phyloP scores from a whole-genome alignment of 1,284 basidiomycete genomes.

The Trichosporon inkin region DNA sequence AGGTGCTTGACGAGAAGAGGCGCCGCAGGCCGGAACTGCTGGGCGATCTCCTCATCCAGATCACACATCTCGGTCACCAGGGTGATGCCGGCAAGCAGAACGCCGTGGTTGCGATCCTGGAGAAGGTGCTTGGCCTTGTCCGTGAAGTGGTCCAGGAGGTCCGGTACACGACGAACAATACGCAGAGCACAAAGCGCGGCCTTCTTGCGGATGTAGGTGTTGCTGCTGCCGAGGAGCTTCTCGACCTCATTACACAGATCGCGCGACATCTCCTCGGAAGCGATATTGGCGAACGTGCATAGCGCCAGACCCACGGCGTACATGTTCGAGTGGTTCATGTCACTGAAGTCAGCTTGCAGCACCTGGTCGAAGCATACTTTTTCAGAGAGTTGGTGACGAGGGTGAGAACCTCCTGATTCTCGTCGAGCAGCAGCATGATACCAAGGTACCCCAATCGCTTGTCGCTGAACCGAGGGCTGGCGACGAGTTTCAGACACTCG shows the following conservation, averaged over 20 bases:
- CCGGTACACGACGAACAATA: slow-evolving; percentile 94
- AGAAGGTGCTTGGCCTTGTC: slow-evolving; percentile 83
- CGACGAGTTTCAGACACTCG: slow-evolving; percentile 97
- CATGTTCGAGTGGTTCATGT: slow-evolving; percentile 99
- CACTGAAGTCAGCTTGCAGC: slow-evolving; percentile 56
- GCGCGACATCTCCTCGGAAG: slow-evolving; percentile 97
- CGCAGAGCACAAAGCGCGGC: slow-evolving; percentile 95
- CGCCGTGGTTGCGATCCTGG: slow-evolving; percentile 95
- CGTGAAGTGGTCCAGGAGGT: slow-evolving; percentile 90
- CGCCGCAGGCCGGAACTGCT: slow-evolving; percentile 90
- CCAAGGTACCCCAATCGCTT: slow-evolving; percentile 96
- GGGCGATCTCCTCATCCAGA: slow-evolving; percentile 66
- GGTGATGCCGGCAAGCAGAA: slow-evolving; percentile 87
- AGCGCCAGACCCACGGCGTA: slow-evolving; percentile 96
- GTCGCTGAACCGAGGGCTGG: slow-evolving; percentile 94
- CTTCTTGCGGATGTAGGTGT: slow-evolving; percentile 99
- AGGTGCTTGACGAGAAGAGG: slow-evolving; percentile 91
- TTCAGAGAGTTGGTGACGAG: slow-evolving; percentile 97
- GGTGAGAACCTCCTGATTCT: slow-evolving; percentile 96
- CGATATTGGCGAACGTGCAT: slow-evolving; percentile 98
- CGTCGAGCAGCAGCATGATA: slow-evolving; percentile 95
- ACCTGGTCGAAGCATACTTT: slow-evolving; percentile 64
- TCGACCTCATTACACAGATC: slow-evolving; percentile 96
- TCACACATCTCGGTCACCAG: slow-evolving; percentile 94
- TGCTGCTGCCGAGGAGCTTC: slow-evolving; percentile 93